These are phyloP conservation scores for Leptodontidium sp. DNA, from an alignment of 2,329 filamentous ascomycete genomes.

Conservation along the genomic window DNA sequence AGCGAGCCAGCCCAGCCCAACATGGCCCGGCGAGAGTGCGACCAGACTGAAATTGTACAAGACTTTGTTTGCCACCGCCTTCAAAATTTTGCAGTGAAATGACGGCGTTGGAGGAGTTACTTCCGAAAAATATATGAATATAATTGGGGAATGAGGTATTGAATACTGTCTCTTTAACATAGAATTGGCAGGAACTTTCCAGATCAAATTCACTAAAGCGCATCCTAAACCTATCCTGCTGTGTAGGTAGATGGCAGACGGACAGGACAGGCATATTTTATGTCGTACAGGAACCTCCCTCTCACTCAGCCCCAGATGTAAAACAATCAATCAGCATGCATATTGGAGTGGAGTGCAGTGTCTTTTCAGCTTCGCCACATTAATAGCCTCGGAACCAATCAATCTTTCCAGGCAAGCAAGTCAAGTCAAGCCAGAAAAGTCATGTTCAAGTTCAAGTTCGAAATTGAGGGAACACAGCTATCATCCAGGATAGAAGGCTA, in stretches of 20 bases:
- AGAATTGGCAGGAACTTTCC: too few species aligned
- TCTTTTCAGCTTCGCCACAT: not conserved
- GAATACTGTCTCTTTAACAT: too few species aligned
- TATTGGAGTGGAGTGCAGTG: not conserved
- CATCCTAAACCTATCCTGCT: too few species aligned
- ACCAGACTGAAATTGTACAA: not conserved
- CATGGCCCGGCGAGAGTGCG: conserved; percentile 1
- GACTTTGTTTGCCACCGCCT: conserved; percentile 8
- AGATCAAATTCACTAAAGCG: too few species aligned
- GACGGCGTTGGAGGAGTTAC: not conserved
- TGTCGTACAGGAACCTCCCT: not conserved
- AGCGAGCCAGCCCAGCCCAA: not conserved
- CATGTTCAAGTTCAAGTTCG: not conserved
- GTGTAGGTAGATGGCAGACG: too few species aligned
- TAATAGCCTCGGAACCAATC: conserved; percentile 4
- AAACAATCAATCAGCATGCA: conserved; percentile 2
- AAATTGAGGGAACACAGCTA: not conserved
- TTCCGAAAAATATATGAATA: too few species aligned
- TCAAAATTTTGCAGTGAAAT: not conserved
- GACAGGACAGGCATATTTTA: too few species aligned
- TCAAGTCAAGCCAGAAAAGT: too few species aligned
- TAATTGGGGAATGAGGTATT: too few species aligned
- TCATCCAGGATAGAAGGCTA: not conserved
- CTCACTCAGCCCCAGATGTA: conserved; percentile 3
- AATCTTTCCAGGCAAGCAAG: not conserved